These are phyloP conservation scores for Pichia pseudocactophila DNA, from an alignment of 805 yeast species.

Conservation along the genomic window DNA sequence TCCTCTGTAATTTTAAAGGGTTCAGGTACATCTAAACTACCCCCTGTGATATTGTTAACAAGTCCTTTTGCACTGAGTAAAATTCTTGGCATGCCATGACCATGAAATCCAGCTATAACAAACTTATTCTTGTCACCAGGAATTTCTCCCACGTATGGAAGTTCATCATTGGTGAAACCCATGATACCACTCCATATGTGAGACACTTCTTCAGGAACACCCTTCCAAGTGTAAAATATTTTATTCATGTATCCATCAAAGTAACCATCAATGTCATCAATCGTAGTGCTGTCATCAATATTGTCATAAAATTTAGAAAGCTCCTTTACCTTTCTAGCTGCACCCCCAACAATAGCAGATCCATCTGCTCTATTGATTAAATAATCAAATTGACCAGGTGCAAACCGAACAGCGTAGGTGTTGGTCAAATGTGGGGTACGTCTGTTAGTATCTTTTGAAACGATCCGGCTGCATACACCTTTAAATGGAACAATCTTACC, in stretches of 20 bases:
- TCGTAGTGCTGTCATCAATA: constrained; percentile 30
- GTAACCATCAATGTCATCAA: constrained; percentile 17
- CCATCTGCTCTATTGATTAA: constrained; percentile 32
- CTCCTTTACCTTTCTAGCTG: constrained; percentile 18
- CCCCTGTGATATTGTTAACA: constrained; percentile 17
- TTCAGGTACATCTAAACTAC: constrained; percentile 14
- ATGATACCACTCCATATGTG: constrained; percentile 39
- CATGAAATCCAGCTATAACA: constrained; percentile 40
- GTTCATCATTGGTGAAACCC: constrained; percentile 34
- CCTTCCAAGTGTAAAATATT: constrained; percentile 28
- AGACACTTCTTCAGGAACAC: constrained; percentile 18
- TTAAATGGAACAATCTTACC: constrained; percentile 29
- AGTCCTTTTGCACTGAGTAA: constrained; percentile 33
- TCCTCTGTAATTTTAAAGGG: constrained; percentile 18
- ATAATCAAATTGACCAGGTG: constrained; percentile 25
- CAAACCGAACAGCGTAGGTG: constrained; percentile 25
- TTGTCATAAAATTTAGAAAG: constrained; percentile 22
- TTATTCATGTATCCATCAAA: constrained; percentile 26
- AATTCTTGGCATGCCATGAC: constrained; percentile 45
- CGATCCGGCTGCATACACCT: constrained; percentile 26
- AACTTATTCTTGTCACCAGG: constrained; percentile 25
- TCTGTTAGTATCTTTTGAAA: constrained; percentile 13
- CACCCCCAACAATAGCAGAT: constrained; percentile 29
- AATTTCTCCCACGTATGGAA: constrained; percentile 38
- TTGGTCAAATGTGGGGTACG: constrained; percentile 29